phyloP scores from a whole-genome alignment of 2,329 filamentous ascomycete genomes.

The Ramichloridium luteum region DNA sequence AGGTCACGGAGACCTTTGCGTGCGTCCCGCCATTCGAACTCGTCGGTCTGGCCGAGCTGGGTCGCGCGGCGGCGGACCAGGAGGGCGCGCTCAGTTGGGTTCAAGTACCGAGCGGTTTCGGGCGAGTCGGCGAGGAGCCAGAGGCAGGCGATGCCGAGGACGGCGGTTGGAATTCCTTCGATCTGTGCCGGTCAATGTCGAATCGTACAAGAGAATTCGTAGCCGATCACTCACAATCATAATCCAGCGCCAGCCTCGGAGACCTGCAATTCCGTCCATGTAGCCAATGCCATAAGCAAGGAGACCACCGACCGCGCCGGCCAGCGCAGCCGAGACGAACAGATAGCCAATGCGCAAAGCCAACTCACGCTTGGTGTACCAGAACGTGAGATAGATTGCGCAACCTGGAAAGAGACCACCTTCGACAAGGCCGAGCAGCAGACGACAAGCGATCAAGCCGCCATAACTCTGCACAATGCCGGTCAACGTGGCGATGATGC shows the following conservation, averaged over 20 bases:
- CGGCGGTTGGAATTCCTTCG: slow-evolving; percentile 44
- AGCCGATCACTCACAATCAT: slow-evolving; percentile 38
- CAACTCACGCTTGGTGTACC: slow-evolving; percentile 63
- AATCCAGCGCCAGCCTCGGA: slow-evolving; percentile 61
- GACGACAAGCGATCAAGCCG: slow-evolving; percentile 53
- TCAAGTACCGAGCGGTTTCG: slow-evolving; percentile 50
- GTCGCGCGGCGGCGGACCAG: slow-evolving; percentile 39
- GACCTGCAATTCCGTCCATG: slow-evolving; percentile 54
- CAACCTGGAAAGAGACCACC: slow-evolving; percentile 59
- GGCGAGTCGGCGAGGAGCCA: slow-evolving; percentile 50
- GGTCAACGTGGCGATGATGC: slow-evolving; percentile 55
- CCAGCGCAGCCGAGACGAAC: slow-evolving; percentile 57
- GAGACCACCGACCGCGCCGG: slow-evolving; percentile 60
- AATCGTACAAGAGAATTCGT: background rate
- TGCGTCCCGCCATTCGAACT: slow-evolving; percentile 52
- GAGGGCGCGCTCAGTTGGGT: slow-evolving; percentile 46
- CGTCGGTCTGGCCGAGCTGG: slow-evolving; percentile 36
- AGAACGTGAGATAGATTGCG: slow-evolving; percentile 59
- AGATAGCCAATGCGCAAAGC: slow-evolving; percentile 62
- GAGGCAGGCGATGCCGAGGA: slow-evolving; percentile 44
- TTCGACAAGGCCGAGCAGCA: slow-evolving; percentile 55
- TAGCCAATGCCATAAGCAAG: slow-evolving; percentile 62
- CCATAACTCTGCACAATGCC: slow-evolving; percentile 56
- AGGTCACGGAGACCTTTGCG: slow-evolving; percentile 57
- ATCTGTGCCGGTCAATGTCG: background rate